Evolutionary conservation across 2,329 filamentous ascomycete species (phyloP), one percentile per base, ranked within the genome.

Genomic region (Penicillium digitatum): DNA sequence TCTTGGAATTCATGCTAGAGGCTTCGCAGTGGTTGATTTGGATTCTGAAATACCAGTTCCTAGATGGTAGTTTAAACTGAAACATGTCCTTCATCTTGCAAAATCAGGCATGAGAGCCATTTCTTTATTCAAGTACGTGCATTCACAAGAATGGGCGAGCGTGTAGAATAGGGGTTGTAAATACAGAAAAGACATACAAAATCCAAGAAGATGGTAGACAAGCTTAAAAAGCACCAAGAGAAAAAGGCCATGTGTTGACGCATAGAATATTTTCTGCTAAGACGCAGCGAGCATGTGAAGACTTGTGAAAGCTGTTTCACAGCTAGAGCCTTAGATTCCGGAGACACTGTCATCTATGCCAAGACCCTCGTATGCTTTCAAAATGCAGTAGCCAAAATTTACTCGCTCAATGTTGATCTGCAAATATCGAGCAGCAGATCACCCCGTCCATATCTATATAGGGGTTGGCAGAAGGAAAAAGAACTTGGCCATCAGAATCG

Each of bases 391-490:
- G 43, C 48, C 44, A 52, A 54, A 40, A 47, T 55, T 55, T 40
- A 54, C 48, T 57, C 59, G 59, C 60, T 59, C 52, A 62, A 56
- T 45, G 46, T 39, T 27, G 29, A 52, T 45, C 49, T 52, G 55
- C 47, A 55, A 59, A 52, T 45, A 49, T 46, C 52, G 52, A 56
- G 52, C 18, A 39, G 47, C 46, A 20, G 31, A 40, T 18, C 38
- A 37, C 47, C 46, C 20, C 12, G 16, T 51, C 54, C 56, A 58
- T 26, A 48, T 65, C 62, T 65, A 60, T 63, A 58, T 60, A 62
- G 44, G 47, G 40, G 35, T 29, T n/a, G 43, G 54, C 44, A 38
- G 53, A 52, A 11, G 18, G 37, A 26, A 52, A 34, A 51, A 45
- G 48, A 34, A 14, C 16, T 44, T 34, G 42, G 44, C 40, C 20